Evolutionary conservation across 2,329 filamentous ascomycete species (phyloP).

Genomic region (Ophiocordyceps camponoti-floridani): DNA sequence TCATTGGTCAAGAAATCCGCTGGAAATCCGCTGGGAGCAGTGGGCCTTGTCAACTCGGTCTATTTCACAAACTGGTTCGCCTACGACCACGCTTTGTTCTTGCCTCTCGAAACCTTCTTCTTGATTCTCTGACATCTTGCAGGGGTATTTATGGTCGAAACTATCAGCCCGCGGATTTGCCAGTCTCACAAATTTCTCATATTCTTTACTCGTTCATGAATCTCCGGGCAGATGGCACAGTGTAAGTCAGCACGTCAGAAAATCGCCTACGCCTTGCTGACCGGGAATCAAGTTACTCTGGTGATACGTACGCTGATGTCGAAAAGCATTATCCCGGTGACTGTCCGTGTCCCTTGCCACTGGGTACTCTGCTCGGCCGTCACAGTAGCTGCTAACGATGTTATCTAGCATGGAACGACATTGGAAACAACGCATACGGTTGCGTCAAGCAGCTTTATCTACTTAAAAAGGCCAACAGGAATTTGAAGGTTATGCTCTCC

Average conservation of each 20-base stretch:
- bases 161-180: slow-evolving; percentile 54
- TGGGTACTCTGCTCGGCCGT: not conserved
- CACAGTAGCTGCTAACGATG: not conserved
- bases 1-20: not conserved
- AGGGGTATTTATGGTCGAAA: slow-evolving; percentile 61
- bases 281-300: slow-evolving; percentile 30
- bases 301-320: slow-evolving; percentile 50
- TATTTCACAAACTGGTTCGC: slow-evolving; percentile 32
- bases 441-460: slow-evolving; percentile 64
- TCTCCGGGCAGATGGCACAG: slow-evolving; percentile 50
- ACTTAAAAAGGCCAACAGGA: slow-evolving; percentile 59
- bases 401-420: slow-evolving; percentile 35
- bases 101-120: not conserved
- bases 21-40: slow-evolving; percentile 4
- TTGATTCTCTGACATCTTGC: not conserved
- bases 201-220: slow-evolving; percentile 74
- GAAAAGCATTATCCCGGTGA: slow-evolving; percentile 59
- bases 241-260: slow-evolving; percentile 25
- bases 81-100: not conserved
- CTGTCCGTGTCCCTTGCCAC: slow-evolving; percentile 19
- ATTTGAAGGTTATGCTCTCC: slow-evolving; percentile 60
- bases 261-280: not conserved
- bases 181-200: slow-evolving; percentile 53
- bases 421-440: slow-evolving; percentile 59
- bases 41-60: slow-evolving; percentile 18